A percentile compares a stretch with the other conserved stretches of the same genome.
phyloP scores from a whole-genome alignment of 2,329 filamentous ascomycete species.

The Apiospora sp. region DNA sequence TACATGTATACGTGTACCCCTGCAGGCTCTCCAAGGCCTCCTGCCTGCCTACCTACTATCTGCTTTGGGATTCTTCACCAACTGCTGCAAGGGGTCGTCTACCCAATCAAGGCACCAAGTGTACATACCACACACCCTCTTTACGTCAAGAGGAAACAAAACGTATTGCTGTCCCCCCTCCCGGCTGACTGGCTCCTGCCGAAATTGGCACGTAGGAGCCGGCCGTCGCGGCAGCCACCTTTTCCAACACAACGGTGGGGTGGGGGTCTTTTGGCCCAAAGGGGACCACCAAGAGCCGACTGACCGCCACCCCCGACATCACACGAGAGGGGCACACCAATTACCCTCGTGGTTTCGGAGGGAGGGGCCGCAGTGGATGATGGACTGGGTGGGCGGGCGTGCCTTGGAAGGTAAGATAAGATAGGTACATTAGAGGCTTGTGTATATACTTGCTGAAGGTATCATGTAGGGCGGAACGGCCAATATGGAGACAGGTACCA shows the following conservation, averaged over 20 bases:
- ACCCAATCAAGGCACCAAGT: not conserved
- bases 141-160: slow-evolving; percentile 11
- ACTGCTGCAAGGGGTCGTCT: not conserved
- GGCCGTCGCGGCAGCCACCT: not conserved
- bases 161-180: not conserved
- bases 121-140: not conserved
- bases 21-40: not conserved
- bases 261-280: not conserved
- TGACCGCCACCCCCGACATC: slow-evolving; percentile 6
- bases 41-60: not conserved
- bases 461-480: not conserved
- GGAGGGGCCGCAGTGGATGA: not conserved
- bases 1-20: not conserved
- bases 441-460: not conserved
- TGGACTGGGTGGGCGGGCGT: not conserved
- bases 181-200: not conserved
- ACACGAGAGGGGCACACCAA: not conserved
- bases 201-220: not conserved
- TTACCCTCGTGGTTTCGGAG: not conserved
- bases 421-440: not conserved
- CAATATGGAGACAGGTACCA: not conserved
- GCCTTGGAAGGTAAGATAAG: not conserved
- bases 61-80: not conserved
- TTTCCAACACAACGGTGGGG: not conserved
- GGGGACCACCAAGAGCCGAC: not conserved